A percentile compares a stretch with the other conserved stretches of the same genome.
phyloP scores from a whole-genome alignment of 1,284 basidiomycete species.

The Polyporus tsugae region DNA sequence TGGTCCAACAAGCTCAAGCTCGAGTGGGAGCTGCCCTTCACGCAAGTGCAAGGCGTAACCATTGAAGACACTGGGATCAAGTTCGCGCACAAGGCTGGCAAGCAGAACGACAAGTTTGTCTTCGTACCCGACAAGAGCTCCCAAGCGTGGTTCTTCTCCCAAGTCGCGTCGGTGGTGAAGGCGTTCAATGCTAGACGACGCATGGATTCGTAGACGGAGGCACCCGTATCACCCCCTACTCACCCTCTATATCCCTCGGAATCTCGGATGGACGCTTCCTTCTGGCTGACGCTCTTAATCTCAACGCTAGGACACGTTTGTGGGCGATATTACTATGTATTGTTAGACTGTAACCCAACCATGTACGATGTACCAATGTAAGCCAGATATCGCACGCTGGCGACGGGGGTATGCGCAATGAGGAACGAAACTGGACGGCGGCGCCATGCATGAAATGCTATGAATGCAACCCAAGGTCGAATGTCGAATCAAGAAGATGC shows the following conservation, averaged over 20 bases:
- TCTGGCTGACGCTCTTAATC: not conserved
- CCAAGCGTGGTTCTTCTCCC: slow-evolving; percentile 81
- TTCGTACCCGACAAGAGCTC: slow-evolving; percentile 77
- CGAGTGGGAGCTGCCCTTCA: slow-evolving; percentile 93
- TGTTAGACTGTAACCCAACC: slow-evolving; percentile 36
- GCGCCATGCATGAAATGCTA: not conserved
- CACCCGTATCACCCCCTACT: not conserved
- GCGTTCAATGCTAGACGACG: slow-evolving; percentile 74
- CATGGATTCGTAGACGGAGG: slow-evolving; percentile 60
- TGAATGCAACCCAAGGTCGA: slow-evolving; percentile 13
- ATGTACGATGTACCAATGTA: slow-evolving; percentile 34
- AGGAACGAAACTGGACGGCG: slow-evolving; percentile 25
- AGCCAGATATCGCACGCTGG: slow-evolving; percentile 18
- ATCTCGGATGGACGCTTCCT: slow-evolving; percentile 7
- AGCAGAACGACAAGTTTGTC: slow-evolving; percentile 78
- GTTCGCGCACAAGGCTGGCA: slow-evolving; percentile 81
- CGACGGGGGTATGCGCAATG: slow-evolving; percentile 5
- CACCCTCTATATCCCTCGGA: not conserved
- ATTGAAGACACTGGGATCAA: slow-evolving; percentile 90
- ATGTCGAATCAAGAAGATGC: slow-evolving; percentile 12
- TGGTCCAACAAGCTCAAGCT: slow-evolving; percentile 87
- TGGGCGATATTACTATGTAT: slow-evolving; percentile 33
- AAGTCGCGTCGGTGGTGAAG: slow-evolving; percentile 78
- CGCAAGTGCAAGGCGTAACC: slow-evolving; percentile 87
- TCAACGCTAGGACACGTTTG: slow-evolving; percentile 1